A percentile compares a stretch with the other conserved stretches of the same genome.
phyloP scores from a whole-genome alignment of 2,329 filamentous ascomycete species.

The Aspergillus tanneri region DNA sequence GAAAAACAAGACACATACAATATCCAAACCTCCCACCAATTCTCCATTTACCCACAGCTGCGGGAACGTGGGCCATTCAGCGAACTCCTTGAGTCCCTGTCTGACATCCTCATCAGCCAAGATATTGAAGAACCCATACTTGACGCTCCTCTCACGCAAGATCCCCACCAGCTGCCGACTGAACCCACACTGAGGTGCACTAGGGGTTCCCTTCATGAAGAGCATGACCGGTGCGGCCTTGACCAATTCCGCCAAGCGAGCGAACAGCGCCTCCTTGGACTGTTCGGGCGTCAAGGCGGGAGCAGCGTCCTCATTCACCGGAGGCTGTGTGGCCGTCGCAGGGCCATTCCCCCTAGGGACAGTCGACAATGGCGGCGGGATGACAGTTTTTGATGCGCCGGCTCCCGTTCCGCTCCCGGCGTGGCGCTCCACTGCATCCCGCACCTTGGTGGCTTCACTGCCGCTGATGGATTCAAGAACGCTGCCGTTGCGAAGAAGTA shows the following conservation, averaged over 20 bases:
- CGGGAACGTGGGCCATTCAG: slow-evolving; percentile 98
- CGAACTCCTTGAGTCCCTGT: slow-evolving; percentile 92
- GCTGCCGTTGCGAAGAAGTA: slow-evolving; percentile 72
- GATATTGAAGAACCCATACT: slow-evolving; percentile 99
- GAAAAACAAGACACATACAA: slow-evolving; percentile 61
- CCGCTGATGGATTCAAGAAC: slow-evolving; percentile 84
- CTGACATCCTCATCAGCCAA: slow-evolving; percentile 95
- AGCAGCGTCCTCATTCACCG: slow-evolving; percentile 24
- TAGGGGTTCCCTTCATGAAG: slow-evolving; percentile 97
- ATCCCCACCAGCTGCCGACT: slow-evolving; percentile 84
- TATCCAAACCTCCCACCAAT: slow-evolving; percentile 89
- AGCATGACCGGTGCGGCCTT: slow-evolving; percentile 97
- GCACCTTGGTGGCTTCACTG: slow-evolving; percentile 82
- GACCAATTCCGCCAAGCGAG: slow-evolving; percentile 77
- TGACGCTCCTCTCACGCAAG: slow-evolving; percentile 82
- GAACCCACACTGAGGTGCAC: slow-evolving; percentile 85
- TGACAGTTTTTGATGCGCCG: slow-evolving; percentile 35
- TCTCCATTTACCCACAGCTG: slow-evolving; percentile 92
- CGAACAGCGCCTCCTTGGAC: slow-evolving; percentile 80
- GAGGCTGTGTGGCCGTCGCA: slow-evolving; percentile 31
- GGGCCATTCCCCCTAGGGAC: slow-evolving; percentile 39
- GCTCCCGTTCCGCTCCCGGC: slow-evolving; percentile 50
- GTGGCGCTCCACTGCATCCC: slow-evolving; percentile 80
- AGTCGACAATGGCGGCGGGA: slow-evolving; percentile 42
- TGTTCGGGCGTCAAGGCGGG: slow-evolving; percentile 46